Percentiles rank a stretch among this genome's conserved stretches.
phyloP scores from a whole-genome alignment of 805 yeast genomes.

The Spathaspora sp. region DNA sequence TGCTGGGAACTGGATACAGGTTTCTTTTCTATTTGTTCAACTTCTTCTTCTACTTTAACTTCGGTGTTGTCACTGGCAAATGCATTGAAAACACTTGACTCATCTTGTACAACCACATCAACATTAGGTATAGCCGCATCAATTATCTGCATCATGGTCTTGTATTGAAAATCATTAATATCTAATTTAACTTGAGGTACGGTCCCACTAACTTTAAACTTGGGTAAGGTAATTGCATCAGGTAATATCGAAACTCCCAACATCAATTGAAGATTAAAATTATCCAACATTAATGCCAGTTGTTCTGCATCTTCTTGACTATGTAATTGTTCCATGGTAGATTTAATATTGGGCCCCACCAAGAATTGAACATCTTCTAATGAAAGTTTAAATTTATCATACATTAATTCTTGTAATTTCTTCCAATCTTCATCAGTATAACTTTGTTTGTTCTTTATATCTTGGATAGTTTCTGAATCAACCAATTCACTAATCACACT shows the following conservation, averaged over 20 bases:
- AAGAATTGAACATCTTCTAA: conserved; percentile 85
- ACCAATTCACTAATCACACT: conserved; percentile 78
- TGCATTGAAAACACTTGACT: conserved; percentile 31
- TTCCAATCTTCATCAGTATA: conserved; percentile 73
- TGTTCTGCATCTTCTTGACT: conserved; percentile 28
- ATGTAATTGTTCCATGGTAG: conserved; percentile 73
- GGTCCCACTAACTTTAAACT: conserved; percentile 68
- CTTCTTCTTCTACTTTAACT: conserved; percentile 5
- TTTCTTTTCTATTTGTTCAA: not conserved
- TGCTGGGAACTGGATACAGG: conserved; percentile 42
- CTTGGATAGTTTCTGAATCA: conserved; percentile 62
- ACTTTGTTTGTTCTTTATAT: conserved; percentile 58
- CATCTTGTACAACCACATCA: conserved; percentile 27
- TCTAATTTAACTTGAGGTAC: conserved; percentile 70
- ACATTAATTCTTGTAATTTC: conserved; percentile 73
- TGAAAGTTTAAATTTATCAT: conserved; percentile 76
- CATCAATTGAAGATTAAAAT: conserved; percentile 66
- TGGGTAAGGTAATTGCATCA: conserved; percentile 68
- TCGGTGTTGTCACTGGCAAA: conserved; percentile 22
- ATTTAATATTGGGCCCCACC: conserved; percentile 77
- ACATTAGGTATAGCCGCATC: conserved; percentile 60
- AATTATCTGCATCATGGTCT: conserved; percentile 75
- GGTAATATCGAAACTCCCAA: conserved; percentile 86
- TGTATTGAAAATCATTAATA: conserved; percentile 86
- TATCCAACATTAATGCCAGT: conserved; percentile 63